Conservation (phyloP, 2,329 filamentous ascomycete species). For the Anthostomella pinea region DNA sequence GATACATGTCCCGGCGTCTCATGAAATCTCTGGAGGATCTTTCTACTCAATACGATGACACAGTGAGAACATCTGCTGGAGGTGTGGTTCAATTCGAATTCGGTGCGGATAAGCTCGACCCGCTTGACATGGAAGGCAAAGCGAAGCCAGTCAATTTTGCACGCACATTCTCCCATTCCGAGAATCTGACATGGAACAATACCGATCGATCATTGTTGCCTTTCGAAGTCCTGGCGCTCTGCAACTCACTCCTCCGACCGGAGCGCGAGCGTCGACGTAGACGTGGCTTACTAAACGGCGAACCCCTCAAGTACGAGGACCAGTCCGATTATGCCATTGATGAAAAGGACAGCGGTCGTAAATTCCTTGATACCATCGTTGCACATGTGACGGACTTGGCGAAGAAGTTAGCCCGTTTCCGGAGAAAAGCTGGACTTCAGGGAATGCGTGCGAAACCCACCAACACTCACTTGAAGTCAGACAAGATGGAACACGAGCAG, state of each 20-base stretch:
- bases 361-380: conserved; percentile 77
- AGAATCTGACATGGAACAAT: conserved; percentile 77
- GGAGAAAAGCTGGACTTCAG: conserved; percentile 50
- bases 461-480: conserved; percentile 5
- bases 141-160: conserved; percentile 91
- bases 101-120: conserved; percentile 91
- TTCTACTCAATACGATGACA: conserved; percentile 90
- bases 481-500: conserved; percentile 6
- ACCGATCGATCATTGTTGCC: conserved; percentile 70
- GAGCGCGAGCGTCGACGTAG: conserved; percentile 65
- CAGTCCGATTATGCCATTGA: conserved; percentile 66
- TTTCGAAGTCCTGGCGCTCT: conserved; percentile 67
- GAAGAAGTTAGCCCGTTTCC: conserved; percentile 55
- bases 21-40: conserved; percentile 98
- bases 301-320: conserved; percentile 67
- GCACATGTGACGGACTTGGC: conserved; percentile 66
- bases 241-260: conserved; percentile 62
- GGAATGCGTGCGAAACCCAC: conserved; percentile 28
- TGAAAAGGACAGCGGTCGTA: conserved; percentile 76
- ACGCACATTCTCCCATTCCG: conserved; percentile 80
- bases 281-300: conserved; percentile 59
- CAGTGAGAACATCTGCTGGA: conserved; percentile 84
- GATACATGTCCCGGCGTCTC: conserved; percentile 95
- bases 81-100: conserved; percentile 96
- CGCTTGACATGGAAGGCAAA: conserved; percentile 94